Evolutionary conservation across 805 yeast genomes (phyloP).

Genomic region (Groenewaldozyma salmanticensis): DNA sequence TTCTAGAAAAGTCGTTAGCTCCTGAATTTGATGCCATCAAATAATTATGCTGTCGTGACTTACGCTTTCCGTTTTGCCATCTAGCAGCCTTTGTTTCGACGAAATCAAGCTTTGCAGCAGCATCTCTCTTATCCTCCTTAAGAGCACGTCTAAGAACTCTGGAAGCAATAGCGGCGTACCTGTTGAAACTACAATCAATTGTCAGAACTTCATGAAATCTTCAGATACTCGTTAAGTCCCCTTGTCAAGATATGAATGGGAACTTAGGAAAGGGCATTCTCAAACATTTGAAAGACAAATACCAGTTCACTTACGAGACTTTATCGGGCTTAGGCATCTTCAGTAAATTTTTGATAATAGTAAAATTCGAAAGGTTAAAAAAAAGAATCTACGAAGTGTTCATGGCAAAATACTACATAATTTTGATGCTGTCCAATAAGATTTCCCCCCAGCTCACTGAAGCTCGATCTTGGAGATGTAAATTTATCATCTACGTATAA

Average conservation of each 20-base stretch:
- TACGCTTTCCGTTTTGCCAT: slow-evolving; percentile 54
- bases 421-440: no score
- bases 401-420: no score
- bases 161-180: slow-evolving; percentile 85
- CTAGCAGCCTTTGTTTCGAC: slow-evolving; percentile 67
- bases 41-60: slow-evolving; percentile 10
- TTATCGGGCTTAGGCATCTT: slow-evolving; percentile 25
- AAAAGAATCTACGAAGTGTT: no score
- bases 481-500: no score
- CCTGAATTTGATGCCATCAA: not conserved
- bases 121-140: slow-evolving; percentile 74
- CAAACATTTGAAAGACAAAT: not conserved
- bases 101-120: slow-evolving; percentile 56
- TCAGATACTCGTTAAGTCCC: not conserved
- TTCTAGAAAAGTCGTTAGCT: slow-evolving; percentile 6
- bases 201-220: not conserved
- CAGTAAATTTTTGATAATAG: no score
- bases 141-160: slow-evolving; percentile 78
- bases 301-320: slow-evolving; percentile 23
- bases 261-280: not conserved
- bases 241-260: not conserved
- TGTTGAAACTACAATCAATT: slow-evolving; percentile 54
- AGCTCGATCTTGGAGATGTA: no score
- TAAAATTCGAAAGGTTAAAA: no score
- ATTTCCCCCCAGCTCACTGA: no score